phyloP scores from a whole-genome alignment of 306 rosid genomes.

The Lotus japonicus region DNA sequence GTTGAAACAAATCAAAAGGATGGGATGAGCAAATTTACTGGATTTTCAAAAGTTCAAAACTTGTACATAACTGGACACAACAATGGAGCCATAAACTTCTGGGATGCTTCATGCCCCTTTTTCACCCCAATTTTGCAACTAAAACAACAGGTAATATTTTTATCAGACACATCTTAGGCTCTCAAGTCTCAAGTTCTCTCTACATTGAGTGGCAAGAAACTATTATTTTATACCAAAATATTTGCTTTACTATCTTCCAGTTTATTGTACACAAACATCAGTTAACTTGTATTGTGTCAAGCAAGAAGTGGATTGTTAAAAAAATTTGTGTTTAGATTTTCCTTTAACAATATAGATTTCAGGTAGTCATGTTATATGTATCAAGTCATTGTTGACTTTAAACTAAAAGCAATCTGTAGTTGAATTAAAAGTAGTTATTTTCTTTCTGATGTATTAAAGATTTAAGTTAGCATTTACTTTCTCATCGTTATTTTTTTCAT shows the following conservation, averaged over 20 bases:
- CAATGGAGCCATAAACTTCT: slow-evolving; percentile 69
- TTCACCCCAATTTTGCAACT: slow-evolving; percentile 57
- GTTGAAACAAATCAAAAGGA: slow-evolving; percentile 52
- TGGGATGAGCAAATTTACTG: slow-evolving; percentile 48
- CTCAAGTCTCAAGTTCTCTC: background rate
- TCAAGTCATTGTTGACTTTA: background rate
- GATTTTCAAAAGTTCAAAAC: slow-evolving; percentile 69
- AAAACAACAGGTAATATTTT: slow-evolving; percentile 69
- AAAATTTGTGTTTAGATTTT: background rate
- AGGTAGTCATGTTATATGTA: background rate
- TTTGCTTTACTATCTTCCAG: background rate
- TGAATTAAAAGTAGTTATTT: background rate
- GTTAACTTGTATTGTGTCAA: background rate
- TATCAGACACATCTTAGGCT: background rate
- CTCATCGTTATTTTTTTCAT: background rate
- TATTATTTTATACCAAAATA: background rate
- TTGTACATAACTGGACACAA: slow-evolving; percentile 87
- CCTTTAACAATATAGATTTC: background rate
- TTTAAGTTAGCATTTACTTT: background rate
- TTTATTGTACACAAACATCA: background rate
- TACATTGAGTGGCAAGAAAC: background rate
- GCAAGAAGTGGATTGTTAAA: background rate
- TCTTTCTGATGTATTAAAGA: background rate
- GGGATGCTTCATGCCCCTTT: slow-evolving; percentile 81
- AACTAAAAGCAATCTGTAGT: background rate